Percentiles rank a stretch among this genome's conserved stretches.
Conservation (phyloP, 305 asterid genomes). For the Fraxinus paxiana region DNA sequence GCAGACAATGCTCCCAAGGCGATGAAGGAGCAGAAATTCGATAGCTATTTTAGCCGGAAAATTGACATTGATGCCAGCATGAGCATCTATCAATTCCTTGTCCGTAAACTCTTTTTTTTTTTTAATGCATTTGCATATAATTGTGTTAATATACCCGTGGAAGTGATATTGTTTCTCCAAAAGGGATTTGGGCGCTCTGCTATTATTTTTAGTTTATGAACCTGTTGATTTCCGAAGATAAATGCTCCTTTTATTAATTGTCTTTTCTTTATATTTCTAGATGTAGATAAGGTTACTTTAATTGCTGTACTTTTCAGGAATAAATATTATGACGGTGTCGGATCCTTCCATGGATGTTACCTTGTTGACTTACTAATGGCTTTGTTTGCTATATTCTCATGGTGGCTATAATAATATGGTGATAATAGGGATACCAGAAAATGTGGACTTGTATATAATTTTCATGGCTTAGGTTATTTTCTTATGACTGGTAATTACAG, state of each 20-base stretch:
- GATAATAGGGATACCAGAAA: not conserved
- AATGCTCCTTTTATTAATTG: not conserved
- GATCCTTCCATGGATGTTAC: not conserved
- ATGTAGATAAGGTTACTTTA: not conserved
- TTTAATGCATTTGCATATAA: not conserved
- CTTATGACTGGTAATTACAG: conserved; percentile 33
- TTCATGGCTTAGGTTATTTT: not conserved
- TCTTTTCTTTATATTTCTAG: not conserved
- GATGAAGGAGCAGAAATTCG: conserved; percentile 89
- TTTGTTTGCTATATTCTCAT: not conserved
- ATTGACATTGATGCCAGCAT: conserved; percentile 96
- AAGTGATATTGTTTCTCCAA: not conserved
- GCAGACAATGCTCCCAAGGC: conserved; percentile 91
- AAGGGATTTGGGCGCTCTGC: not conserved
- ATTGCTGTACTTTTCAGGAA: not conserved
- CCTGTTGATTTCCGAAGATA: not conserved
- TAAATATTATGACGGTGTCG: not conserved
- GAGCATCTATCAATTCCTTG: conserved; percentile 97
- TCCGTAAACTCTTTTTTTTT: conserved; percentile 20
- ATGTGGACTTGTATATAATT: not conserved
- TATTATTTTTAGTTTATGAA: not conserved
- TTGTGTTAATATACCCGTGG: not conserved
- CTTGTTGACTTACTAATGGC: not conserved
- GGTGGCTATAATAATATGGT: not conserved
- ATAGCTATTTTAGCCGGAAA: conserved; percentile 88